Conservation (phyloP, 768 basidiomycete species). For the Phylloporus scabripes region DNA sequence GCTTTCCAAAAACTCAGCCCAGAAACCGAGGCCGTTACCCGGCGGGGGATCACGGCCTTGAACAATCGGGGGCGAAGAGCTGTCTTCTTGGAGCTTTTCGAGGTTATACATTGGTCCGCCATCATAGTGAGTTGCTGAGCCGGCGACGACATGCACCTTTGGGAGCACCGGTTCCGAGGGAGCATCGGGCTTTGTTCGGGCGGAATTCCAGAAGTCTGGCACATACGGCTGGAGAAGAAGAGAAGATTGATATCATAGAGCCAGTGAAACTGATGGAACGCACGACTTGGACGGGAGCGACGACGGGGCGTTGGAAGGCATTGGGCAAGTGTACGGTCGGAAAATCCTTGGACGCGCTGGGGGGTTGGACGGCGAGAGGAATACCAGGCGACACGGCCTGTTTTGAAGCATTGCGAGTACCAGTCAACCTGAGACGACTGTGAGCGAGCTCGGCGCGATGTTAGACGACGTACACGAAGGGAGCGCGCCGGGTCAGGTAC, state of each 20-base stretch:
- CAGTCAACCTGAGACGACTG: no score
- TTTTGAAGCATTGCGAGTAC: slow-evolving; percentile 11
- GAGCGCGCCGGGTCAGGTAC: slow-evolving; percentile 13
- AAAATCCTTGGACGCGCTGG: slow-evolving; percentile 19
- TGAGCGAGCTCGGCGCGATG: no score
- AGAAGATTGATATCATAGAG: slow-evolving; percentile 2
- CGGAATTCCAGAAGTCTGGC: slow-evolving; percentile 55
- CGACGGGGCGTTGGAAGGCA: slow-evolving; percentile 38
- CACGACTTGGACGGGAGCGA: slow-evolving; percentile 54
- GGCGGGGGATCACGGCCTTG: slow-evolving; percentile 12
- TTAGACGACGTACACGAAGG: no score
- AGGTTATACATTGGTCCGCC: slow-evolving; percentile 45
- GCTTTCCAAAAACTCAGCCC: slow-evolving; percentile 35
- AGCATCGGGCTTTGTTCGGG: slow-evolving; percentile 31
- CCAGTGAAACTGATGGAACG: slow-evolving; percentile 22
- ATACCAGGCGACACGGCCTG: no score
- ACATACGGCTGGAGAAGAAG: slow-evolving; percentile 44
- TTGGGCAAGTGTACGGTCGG: slow-evolving; percentile 56
- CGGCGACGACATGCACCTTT: slow-evolving; percentile 48
- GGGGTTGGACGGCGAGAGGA: no score
- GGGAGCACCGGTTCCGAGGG: slow-evolving; percentile 30
- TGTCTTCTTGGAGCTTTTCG: slow-evolving; percentile 20
- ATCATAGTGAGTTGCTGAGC: slow-evolving; percentile 40
- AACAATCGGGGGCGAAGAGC: background rate
- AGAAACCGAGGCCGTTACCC: slow-evolving; percentile 20